A percentile compares a stretch with the other conserved stretches of the same genome.
phyloP scores from a whole-genome alignment of 148 eudicot species.

The Simmondsia chinensis region DNA sequence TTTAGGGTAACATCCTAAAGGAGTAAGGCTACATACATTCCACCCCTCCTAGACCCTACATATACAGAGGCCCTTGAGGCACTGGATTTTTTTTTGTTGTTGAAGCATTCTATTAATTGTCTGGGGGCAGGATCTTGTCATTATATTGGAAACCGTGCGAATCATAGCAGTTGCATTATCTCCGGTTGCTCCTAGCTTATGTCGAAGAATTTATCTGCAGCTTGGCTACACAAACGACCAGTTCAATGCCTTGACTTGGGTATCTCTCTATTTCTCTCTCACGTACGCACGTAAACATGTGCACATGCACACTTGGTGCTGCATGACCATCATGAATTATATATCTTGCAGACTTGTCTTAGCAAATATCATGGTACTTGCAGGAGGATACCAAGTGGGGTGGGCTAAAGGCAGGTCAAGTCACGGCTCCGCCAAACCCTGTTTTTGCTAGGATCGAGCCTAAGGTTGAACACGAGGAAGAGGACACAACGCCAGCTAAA shows the following conservation, averaged over 20 bases:
- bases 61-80: no score
- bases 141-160: conserved; percentile 82
- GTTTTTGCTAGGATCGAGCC: conserved; percentile 75
- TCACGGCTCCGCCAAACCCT: conserved; percentile 74
- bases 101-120: background rate
- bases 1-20: no score
- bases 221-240: conserved; percentile 85
- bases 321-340: no score
- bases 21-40: no score
- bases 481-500: conserved; percentile 18
- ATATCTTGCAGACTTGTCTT: no score
- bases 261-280: conserved; percentile 30
- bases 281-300: background rate
- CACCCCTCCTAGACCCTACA: no score
- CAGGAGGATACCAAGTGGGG: conserved; percentile 94
- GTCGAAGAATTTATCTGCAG: conserved; percentile 73
- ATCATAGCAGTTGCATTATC: conserved; percentile 81
- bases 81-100: no score
- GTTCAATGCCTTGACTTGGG: conserved; percentile 68
- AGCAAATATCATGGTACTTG: no score
- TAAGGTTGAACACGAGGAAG: conserved; percentile 23
- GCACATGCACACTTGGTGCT: no score
- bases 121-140: conserved; percentile 69
- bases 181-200: conserved; percentile 69
- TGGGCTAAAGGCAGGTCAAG: conserved; percentile 71